Conservation (phyloP, 225 moss, liverwort and hornwort genomes). For the Anthoceros angustus region DNA sequence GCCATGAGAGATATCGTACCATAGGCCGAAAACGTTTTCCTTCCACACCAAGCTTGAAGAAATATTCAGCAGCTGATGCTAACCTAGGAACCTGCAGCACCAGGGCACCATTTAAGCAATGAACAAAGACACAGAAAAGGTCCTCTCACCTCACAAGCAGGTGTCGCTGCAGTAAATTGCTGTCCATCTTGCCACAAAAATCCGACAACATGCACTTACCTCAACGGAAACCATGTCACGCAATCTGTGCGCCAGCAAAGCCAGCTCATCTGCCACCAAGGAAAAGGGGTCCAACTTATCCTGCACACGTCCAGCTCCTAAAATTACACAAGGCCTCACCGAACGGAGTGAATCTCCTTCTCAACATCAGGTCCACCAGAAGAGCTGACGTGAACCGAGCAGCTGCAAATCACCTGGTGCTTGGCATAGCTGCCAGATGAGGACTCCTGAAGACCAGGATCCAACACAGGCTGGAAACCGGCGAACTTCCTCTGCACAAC, state of each 20-base stretch:
- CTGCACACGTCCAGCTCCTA: conserved; percentile 11
- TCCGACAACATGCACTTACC: conserved; percentile 19
- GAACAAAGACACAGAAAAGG: neutral
- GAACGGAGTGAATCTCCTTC: neutral
- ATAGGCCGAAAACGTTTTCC: conserved; percentile 91
- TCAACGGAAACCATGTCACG: conserved; percentile 52
- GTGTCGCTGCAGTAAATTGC: neutral
- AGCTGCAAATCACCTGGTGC: neutral
- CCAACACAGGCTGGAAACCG: neutral
- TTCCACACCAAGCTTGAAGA: conserved; percentile 80
- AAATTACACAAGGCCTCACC: neutral
- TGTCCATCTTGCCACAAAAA: neutral
- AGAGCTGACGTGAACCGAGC: neutral
- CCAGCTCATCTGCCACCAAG: conserved; percentile 69
- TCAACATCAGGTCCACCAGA: neutral
- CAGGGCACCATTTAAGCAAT: neutral
- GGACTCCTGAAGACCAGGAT: neutral
- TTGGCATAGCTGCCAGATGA: neutral
- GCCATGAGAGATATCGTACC: conserved; percentile 24
- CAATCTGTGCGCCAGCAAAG: conserved; percentile 42
- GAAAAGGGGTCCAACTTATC: conserved; percentile 67
- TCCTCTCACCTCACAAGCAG: conserved; percentile 4
- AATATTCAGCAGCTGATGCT: conserved; percentile 60
- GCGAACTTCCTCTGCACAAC: conserved; percentile 1
- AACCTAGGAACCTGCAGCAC: conserved; percentile 45